Conservation (phyloP, 305 asterid genomes). For the Solanum aculeatissimum region DNA sequence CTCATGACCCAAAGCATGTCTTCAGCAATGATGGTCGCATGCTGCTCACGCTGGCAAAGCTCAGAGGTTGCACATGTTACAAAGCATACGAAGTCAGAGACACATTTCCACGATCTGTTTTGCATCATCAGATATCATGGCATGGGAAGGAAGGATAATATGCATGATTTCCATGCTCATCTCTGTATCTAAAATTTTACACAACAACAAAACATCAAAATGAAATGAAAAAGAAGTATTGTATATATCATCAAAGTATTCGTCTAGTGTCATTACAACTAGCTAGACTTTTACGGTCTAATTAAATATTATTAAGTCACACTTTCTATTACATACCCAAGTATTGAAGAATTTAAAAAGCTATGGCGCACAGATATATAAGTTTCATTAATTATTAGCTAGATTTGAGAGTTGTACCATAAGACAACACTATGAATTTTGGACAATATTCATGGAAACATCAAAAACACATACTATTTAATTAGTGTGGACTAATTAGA, state of each 20-base stretch:
- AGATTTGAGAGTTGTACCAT: background rate
- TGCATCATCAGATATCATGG: constrained; percentile 1
- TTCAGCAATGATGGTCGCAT: constrained; percentile 59
- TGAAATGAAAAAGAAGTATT: background rate
- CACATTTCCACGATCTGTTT: constrained; percentile 60
- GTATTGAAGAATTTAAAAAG: background rate
- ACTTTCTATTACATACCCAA: background rate
- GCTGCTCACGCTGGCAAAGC: constrained; percentile 60
- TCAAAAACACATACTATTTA: background rate
- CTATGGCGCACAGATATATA: background rate
- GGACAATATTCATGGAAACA: background rate
- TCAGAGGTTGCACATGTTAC: constrained; percentile 60
- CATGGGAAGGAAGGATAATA: background rate
- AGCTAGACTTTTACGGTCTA: background rate
- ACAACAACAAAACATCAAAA: background rate
- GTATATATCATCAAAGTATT: background rate
- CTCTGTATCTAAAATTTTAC: background rate
- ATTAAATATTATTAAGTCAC: background rate
- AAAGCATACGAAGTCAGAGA: constrained; percentile 60
- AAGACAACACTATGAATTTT: background rate
- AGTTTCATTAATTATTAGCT: background rate
- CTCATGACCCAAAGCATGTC: constrained; percentile 63
- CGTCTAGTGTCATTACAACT: background rate
- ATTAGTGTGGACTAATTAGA: background rate
- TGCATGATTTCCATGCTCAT: constrained; percentile 45